phyloP scores from a whole-genome alignment of 257 asterid species.

The Fraxinus cuspidata region DNA sequence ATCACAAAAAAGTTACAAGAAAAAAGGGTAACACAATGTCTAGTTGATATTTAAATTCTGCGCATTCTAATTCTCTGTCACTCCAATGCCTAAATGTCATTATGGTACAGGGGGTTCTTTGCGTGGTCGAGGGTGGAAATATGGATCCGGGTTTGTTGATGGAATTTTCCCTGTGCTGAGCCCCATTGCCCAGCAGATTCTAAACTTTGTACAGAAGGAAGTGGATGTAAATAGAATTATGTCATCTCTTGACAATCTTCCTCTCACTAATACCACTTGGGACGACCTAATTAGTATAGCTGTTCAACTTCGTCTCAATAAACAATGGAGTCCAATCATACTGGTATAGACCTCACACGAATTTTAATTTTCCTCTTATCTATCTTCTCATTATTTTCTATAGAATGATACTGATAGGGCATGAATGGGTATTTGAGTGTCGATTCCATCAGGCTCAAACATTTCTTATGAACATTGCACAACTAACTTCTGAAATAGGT shows the following conservation, averaged over 20 bases:
- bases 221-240: conserved; percentile 47
- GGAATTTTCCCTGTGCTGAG: conserved; percentile 88
- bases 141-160: conserved; percentile 88
- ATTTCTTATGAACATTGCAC: not conserved
- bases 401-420: not conserved
- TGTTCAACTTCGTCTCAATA: conserved; percentile 77
- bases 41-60: not conserved
- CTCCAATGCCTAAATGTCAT: conserved; percentile 12
- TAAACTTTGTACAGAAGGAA: conserved; percentile 63
- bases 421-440: not conserved
- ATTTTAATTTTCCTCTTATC: not conserved
- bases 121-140: conserved; percentile 93
- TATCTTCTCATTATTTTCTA: not conserved
- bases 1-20: conserved; percentile 77
- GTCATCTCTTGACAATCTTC: conserved; percentile 65
- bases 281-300: conserved; percentile 77
- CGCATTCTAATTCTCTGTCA: not conserved
- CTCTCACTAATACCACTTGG: conserved; percentile 67
- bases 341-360: conserved; percentile 35
- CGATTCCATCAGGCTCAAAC: not conserved
- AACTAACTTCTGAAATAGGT: not conserved
- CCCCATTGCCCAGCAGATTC: conserved; percentile 67
- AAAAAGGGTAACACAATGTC: conserved; percentile 48
- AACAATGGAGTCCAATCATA: conserved; percentile 70
- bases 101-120: conserved; percentile 69